Percentiles rank a stretch among this genome's conserved stretches.
These are phyloP conservation scores for Setomelanomma holmii DNA, from an alignment of 2,329 filamentous ascomycete species.

Conservation along the genomic window DNA sequence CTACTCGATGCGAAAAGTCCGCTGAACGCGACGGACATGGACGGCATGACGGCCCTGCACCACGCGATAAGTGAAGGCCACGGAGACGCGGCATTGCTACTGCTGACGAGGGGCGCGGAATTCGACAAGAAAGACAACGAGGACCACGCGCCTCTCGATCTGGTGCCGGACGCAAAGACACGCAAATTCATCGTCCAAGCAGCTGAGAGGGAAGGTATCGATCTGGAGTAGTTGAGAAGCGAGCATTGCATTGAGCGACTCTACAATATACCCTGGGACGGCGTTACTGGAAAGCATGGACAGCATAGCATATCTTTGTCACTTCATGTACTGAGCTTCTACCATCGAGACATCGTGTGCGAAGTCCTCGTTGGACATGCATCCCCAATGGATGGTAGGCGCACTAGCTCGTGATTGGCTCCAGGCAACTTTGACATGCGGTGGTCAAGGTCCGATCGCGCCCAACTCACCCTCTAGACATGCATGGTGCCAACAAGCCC, in stretches of 20 bases:
- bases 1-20: slow-evolving; percentile 81
- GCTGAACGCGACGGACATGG: slow-evolving; percentile 79
- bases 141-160: slow-evolving; percentile 75
- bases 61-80: slow-evolving; percentile 79
- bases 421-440: too few relatives aligned
- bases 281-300: slow-evolving; percentile 5
- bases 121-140: slow-evolving; percentile 76
- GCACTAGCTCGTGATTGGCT: too few relatives aligned
- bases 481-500: too few relatives aligned
- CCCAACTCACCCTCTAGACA: too few relatives aligned
- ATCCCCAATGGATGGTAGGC: too few relatives aligned
- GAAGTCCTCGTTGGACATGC: neutral
- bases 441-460: too few relatives aligned
- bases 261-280: slow-evolving; percentile 5
- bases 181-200: slow-evolving; percentile 77
- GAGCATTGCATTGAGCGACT: neutral
- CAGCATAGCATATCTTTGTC: too few relatives aligned
- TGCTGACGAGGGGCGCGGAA: slow-evolving; percentile 87
- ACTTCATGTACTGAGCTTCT: too few relatives aligned
- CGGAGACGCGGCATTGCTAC: slow-evolving; percentile 79
- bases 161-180: slow-evolving; percentile 87
- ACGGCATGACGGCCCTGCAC: slow-evolving; percentile 88
- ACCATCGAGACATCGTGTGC: too few relatives aligned
- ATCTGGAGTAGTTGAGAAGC: slow-evolving; percentile 50
- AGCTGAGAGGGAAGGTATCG: slow-evolving; percentile 86